Percentiles rank a stretch among this genome's conserved stretches.
These are phyloP conservation scores for Gleditsia sinensis DNA, from an alignment of 306 rosid species.

Conservation along the genomic window DNA sequence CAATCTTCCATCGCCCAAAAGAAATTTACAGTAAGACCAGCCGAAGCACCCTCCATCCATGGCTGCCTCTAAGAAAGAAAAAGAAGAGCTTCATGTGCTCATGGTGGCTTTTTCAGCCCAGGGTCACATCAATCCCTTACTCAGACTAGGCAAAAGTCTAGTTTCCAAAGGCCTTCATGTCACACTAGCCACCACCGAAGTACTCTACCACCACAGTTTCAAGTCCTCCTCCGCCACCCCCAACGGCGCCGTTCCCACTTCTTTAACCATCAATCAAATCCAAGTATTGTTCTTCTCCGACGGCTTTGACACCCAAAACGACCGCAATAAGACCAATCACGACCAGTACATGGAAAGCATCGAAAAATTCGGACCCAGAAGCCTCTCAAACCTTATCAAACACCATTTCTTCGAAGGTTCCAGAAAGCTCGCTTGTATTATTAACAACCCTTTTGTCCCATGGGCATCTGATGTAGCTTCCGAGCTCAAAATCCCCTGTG, in stretches of 20 bases:
- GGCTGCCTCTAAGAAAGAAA: conserved; percentile 16
- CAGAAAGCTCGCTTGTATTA: too few species aligned
- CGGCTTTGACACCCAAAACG: background rate
- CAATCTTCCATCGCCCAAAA: too few species aligned
- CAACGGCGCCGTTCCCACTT: conserved; percentile 34
- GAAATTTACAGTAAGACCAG: too few species aligned
- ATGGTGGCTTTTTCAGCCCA: conserved; percentile 52
- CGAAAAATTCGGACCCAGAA: conserved; percentile 36
- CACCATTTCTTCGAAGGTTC: too few species aligned
- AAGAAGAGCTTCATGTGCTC: conserved; percentile 41
- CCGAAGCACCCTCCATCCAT: too few species aligned
- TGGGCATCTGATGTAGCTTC: conserved; percentile 49
- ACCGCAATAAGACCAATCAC: background rate
- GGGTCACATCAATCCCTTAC: too few species aligned
- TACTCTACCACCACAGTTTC: conserved; percentile 42
- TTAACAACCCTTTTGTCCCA: conserved; percentile 55
- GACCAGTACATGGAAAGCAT: conserved; percentile 40
- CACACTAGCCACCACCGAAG: conserved; percentile 52
- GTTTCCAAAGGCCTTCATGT: conserved; percentile 46
- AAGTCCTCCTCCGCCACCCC: too few species aligned
- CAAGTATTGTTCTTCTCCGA: conserved; percentile 41
- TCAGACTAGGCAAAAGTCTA: conserved; percentile 40
- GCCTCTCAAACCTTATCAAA: too few species aligned
- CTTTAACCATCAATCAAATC: conserved; percentile 39
- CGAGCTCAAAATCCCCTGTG: too few species aligned